phyloP scores from a whole-genome alignment of 768 basidiomycete genomes.

The Termitomyces heimii region DNA sequence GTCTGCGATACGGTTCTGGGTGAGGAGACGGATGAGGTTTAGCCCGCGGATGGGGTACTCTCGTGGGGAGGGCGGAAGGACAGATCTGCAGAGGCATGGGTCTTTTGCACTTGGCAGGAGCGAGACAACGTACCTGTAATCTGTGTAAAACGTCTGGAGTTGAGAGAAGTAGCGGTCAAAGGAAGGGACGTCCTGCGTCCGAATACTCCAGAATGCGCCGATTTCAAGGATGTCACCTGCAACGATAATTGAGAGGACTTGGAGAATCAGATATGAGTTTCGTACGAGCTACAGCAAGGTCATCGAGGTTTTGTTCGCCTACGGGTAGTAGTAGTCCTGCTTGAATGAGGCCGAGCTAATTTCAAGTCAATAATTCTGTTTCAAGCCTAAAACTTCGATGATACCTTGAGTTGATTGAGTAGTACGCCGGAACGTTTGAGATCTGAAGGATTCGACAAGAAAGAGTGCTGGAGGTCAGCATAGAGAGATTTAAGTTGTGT shows the following conservation, averaged over 20 bases:
- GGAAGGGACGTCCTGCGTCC: slow-evolving; percentile 80
- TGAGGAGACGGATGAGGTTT: slow-evolving; percentile 90
- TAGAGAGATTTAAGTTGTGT: slow-evolving; percentile 55
- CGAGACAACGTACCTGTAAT: slow-evolving; percentile 53
- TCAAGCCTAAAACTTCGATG: background rate
- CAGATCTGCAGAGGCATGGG: slow-evolving; percentile 35
- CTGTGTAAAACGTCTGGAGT: slow-evolving; percentile 84
- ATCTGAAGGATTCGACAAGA: slow-evolving; percentile 59
- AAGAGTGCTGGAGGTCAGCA: slow-evolving; percentile 60
- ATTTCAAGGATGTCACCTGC: slow-evolving; percentile 93
- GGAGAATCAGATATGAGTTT: background rate
- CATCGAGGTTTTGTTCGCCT: slow-evolving; percentile 52
- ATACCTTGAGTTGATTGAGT: slow-evolving; percentile 73
- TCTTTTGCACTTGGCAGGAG: background rate
- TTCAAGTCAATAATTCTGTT: slow-evolving; percentile 1
- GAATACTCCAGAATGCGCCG: slow-evolving; percentile 91
- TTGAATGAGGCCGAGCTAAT: slow-evolving; percentile 71
- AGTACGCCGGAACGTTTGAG: slow-evolving; percentile 59
- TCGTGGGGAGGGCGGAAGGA: slow-evolving; percentile 77
- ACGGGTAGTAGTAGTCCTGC: slow-evolving; percentile 74
- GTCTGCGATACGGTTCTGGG: slow-evolving; percentile 93
- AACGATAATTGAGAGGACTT: background rate
- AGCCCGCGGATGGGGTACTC: slow-evolving; percentile 89
- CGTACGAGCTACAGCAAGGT: slow-evolving; percentile 68
- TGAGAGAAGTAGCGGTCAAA: slow-evolving; percentile 96